These are phyloP conservation scores for Thuja plicata DNA, from an alignment of 83 land plant genomes.

Conservation along the genomic window DNA sequence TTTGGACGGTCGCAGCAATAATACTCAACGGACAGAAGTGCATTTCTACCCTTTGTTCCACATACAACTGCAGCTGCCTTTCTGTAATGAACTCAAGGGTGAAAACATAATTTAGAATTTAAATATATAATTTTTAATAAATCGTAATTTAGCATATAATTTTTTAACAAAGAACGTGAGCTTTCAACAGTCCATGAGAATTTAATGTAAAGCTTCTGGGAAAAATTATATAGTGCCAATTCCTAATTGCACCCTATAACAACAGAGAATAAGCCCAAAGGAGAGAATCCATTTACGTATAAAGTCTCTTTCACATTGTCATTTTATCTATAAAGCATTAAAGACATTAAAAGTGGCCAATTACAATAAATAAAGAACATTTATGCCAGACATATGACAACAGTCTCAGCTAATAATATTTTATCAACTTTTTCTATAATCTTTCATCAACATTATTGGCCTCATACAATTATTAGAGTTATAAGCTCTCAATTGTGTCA, in stretches of 20 bases:
- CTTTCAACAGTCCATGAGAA: too few species aligned
- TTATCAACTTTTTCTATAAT: neutral
- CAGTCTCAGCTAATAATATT: neutral
- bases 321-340: neutral
- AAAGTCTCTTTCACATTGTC: neutral
- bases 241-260: neutral
- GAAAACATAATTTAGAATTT: slow-evolving; percentile 4
- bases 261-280: neutral
- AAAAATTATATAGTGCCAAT: too few species aligned
- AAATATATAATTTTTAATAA: neutral
- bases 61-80: slow-evolving; percentile 35
- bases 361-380: neutral
- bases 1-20: slow-evolving; percentile 72
- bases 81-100: slow-evolving; percentile 28
- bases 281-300: neutral
- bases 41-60: slow-evolving; percentile 57
- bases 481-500: neutral
- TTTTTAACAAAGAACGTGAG: neutral
- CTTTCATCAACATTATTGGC: neutral
- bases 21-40: slow-evolving; percentile 42
- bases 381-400: neutral
- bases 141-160: neutral
- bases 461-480: neutral
- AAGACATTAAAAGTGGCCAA: neutral
- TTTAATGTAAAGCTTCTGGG: too few species aligned